Evolutionary conservation across 805 yeast genomes (phyloP), one percentile per base, ranked within the genome.

Genomic region (Candida rishiriensis): DNA sequence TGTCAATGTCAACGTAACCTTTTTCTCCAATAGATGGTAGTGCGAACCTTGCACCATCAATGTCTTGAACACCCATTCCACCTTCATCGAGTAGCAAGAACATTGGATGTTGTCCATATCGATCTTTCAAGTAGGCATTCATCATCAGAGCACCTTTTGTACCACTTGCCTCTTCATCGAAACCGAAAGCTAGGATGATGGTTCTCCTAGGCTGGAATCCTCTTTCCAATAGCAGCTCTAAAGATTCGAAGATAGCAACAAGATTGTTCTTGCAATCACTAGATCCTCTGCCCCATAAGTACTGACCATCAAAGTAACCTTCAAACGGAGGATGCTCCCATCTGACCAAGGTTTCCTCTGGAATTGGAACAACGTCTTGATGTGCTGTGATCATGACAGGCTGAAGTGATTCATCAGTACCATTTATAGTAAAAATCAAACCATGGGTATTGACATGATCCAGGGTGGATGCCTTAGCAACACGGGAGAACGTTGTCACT

Each of bases 351-450:
- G 69, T 62, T 1, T 78, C 68, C 5, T 56, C 50, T 47, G 72
- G 72, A 15, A 73, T 72, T 2, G 79, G 79, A n/a, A 75, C 79
- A 2, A 68, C 71, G 50, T 75, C 79, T 48, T 73, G 77, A 52
- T 75, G 80, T 5, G 76, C 78, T 52, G 73, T 67, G 43, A 75
- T 61, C 53, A 75, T 49, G 12, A 75, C 38, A 1, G 79, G 79
- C 52, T 75, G 70, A 42, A 71, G 56, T 13, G 26, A 21, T 21
- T 21, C 26, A 7, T 21, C 26, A 21, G 26, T 21, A 21, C 26
- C 26, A 7, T 21, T 21, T 21, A 21, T 21, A 7, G 26, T 21
- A 21, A 21, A 21, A 21, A 21, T 21, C 26, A 21, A 21, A 5
- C 26, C 26, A 21, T 21, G 26, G 26, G 26, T 21, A 21, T 21